These are phyloP conservation scores for Agrocybe chaxingu DNA, from an alignment of 768 basidiomycete species.

Conservation along the genomic window DNA sequence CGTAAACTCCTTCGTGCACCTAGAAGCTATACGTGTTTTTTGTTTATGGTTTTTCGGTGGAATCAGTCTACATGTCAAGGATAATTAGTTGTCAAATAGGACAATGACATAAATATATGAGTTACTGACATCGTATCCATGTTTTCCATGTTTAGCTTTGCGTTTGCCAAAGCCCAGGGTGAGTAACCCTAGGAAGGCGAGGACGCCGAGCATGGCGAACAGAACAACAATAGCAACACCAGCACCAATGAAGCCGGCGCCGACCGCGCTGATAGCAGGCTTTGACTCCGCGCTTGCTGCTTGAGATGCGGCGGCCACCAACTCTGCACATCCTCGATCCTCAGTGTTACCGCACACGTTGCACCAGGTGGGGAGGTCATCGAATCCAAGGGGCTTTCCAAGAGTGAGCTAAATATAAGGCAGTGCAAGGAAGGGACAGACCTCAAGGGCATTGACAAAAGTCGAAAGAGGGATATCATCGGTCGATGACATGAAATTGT, in stretches of 20 bases:
- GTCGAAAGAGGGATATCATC: slow-evolving; percentile 50
- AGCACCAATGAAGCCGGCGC: slow-evolving; percentile 69
- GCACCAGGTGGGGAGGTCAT: slow-evolving; percentile 59
- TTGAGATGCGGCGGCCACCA: slow-evolving; percentile 33
- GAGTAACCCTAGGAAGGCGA: slow-evolving; percentile 40
- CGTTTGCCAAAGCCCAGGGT: slow-evolving; percentile 16
- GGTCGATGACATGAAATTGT: slow-evolving; percentile 39
- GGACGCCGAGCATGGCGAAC: slow-evolving; percentile 31
- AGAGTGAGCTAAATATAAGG: slow-evolving; percentile 1
- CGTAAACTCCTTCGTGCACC: too few relatives aligned
- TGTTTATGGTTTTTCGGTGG: too few relatives aligned
- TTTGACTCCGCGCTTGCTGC: slow-evolving; percentile 22
- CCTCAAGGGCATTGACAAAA: slow-evolving; percentile 41
- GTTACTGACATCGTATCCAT: too few relatives aligned
- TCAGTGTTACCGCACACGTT: slow-evolving; percentile 49
- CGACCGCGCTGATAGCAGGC: slow-evolving; percentile 45
- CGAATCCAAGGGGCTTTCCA: slow-evolving; percentile 44
- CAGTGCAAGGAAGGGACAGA: slow-evolving; percentile 14
- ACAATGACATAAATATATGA: background rate
- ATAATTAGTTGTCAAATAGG: too few relatives aligned
- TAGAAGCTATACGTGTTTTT: too few relatives aligned
- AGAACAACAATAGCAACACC: slow-evolving; percentile 46
- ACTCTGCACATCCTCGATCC: slow-evolving; percentile 53
- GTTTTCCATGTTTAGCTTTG: too few relatives aligned
- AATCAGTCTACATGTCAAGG: too few relatives aligned